Evolutionary conservation across 225 moss, liverwort and hornwort species (phyloP).

Genomic region (Antitrichia curtipendula): DNA sequence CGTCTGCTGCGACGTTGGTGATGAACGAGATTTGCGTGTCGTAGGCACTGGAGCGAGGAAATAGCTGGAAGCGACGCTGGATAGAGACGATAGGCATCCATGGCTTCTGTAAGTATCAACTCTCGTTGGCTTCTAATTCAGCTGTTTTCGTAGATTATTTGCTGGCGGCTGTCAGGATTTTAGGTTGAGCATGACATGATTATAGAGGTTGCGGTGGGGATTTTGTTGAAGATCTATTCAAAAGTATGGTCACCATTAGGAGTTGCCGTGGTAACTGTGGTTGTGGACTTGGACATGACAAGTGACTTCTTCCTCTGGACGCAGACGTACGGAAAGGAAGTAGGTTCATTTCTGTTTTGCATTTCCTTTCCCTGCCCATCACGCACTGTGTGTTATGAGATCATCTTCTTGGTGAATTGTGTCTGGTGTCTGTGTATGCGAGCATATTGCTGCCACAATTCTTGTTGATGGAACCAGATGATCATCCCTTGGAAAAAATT

Average conservation of each 20-base stretch:
- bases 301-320: background rate
- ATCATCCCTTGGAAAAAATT: background rate
- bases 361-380: background rate
- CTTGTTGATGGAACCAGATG: background rate
- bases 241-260: background rate
- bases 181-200: background rate
- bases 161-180: background rate
- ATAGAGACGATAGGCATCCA: conserved; percentile 26
- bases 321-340: background rate
- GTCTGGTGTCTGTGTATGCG: background rate
- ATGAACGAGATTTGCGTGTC: conserved; percentile 6
- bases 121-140: background rate
- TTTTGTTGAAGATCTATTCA: background rate
- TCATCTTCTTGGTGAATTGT: background rate
- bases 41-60: conserved; percentile 34
- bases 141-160: background rate
- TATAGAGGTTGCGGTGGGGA: background rate
- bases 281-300: background rate
- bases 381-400: background rate
- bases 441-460: background rate
- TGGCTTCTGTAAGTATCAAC: conserved; percentile 33
- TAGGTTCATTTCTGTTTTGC: background rate
- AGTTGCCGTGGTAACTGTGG: background rate
- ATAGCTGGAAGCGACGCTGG: conserved; percentile 42
- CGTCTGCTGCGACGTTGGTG: background rate